A percentile compares a stretch with the other conserved stretches of the same genome.
These are phyloP conservation scores for Cenchrus purpureus DNA, from an alignment of 176 grass and related monocot species.

Conservation along the genomic window DNA sequence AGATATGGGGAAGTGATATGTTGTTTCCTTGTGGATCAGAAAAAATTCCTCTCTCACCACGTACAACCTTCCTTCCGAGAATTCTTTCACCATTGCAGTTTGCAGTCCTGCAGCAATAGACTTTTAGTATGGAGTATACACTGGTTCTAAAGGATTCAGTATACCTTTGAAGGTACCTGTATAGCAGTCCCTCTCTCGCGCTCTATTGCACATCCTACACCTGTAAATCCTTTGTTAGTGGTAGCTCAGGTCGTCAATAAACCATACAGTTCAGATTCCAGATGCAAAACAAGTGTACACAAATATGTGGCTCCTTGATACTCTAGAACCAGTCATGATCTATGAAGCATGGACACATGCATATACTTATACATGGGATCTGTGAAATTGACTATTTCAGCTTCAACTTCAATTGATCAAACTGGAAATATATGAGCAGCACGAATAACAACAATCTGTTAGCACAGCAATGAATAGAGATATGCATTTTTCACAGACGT, in stretches of 20 bases:
- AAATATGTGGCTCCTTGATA: background rate
- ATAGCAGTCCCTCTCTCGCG: constrained; percentile 41
- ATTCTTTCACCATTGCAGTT: too few species aligned
- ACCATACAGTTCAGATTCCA: too few species aligned
- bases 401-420: background rate
- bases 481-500: background rate
- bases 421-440: background rate
- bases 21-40: too few species aligned
- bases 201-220: constrained; percentile 14
- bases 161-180: background rate
- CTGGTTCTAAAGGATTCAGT: too few species aligned
- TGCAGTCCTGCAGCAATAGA: too few species aligned
- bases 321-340: background rate
- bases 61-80: too few species aligned
- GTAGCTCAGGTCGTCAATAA: too few species aligned
- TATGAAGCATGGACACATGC: background rate
- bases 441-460: background rate
- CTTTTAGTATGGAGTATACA: too few species aligned
- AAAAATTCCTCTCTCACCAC: too few species aligned
- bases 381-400: background rate
- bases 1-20: too few species aligned
- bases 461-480: background rate
- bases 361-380: too few species aligned
- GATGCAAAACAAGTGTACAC: too few species aligned
- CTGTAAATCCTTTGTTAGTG: constrained; percentile 30